Percentiles rank a stretch among this genome's conserved stretches.
Conservation (phyloP, 148 eudicot species). For the Rhododendron mucronatum region DNA sequence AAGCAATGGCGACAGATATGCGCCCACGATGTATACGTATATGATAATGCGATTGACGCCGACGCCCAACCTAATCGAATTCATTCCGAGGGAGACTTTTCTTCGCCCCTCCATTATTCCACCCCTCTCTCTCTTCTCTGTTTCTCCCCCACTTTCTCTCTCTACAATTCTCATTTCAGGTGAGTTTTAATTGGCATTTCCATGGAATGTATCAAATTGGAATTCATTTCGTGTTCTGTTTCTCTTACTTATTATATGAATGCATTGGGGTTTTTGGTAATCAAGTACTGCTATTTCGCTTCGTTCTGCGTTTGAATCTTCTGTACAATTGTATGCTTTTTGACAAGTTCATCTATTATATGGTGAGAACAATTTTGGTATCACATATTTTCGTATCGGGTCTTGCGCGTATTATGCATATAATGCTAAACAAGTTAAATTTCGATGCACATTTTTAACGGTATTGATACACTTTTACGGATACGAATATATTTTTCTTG, state of each 20-base stretch:
- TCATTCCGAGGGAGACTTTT: slow-evolving; percentile 28
- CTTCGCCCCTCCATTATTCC: slow-evolving; percentile 21
- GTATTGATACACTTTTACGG: too few relatives aligned
- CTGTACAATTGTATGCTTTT: neutral
- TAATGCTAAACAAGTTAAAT: neutral
- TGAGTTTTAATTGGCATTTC: neutral
- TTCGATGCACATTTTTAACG: neutral
- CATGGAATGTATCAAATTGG: neutral
- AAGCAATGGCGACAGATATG: neutral
- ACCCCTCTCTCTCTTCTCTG: neutral
- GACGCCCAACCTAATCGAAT: slow-evolving; percentile 49
- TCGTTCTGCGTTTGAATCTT: neutral
- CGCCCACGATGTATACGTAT: neutral
- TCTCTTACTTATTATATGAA: neutral
- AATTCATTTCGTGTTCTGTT: neutral
- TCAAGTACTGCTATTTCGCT: neutral
- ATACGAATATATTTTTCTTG: too few relatives aligned
- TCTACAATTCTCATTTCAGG: neutral
- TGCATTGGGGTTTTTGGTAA: neutral
- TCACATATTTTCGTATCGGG: neutral
- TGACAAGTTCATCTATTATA: neutral
- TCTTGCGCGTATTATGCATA: neutral
- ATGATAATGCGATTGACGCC: slow-evolving; percentile 20
- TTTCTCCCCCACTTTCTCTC: neutral
- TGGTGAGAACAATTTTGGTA: neutral